phyloP scores from a whole-genome alignment of 371 early-diverging fungal species.

The Dinochytrium kinnereticum region DNA sequence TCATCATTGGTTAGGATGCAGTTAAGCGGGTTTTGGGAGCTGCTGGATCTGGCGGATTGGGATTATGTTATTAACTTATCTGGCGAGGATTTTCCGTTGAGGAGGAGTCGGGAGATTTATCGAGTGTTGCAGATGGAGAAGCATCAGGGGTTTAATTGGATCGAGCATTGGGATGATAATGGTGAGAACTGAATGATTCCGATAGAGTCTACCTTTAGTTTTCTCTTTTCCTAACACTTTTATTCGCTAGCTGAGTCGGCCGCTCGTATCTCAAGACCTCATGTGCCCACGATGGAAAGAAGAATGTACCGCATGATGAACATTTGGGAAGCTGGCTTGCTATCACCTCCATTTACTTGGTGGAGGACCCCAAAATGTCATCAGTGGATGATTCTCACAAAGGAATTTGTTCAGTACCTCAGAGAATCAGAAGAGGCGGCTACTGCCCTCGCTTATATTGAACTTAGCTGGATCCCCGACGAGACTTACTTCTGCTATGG shows the following conservation, averaged over 20 bases:
- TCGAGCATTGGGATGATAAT: constrained; percentile 41
- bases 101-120: constrained; percentile 40
- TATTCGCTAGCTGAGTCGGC: constrained; percentile 31
- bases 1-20: constrained; percentile 44
- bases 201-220: background rate
- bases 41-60: constrained; percentile 52
- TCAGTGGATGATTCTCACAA: constrained; percentile 52
- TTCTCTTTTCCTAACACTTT: too few relatives aligned
- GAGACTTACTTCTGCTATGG: constrained; percentile 48
- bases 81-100: constrained; percentile 49
- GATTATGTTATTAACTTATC: constrained; percentile 54
- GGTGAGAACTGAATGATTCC: background rate
- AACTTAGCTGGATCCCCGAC: constrained; percentile 47
- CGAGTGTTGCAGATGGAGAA: constrained; percentile 26
- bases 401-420: constrained; percentile 31
- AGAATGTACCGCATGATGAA: constrained; percentile 29
- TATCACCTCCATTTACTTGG: constrained; percentile 39
- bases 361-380: constrained; percentile 46
- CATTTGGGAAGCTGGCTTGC: constrained; percentile 39
- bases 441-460: constrained; percentile 44
- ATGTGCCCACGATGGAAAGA: constrained; percentile 29
- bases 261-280: constrained; percentile 33
- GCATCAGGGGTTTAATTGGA: constrained; percentile 31
- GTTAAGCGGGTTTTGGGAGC: constrained; percentile 50
- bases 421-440: constrained; percentile 27